These are phyloP conservation scores for Chytriomyces confervae DNA, from an alignment of 192 early-diverging fungal genomes.

Conservation along the genomic window DNA sequence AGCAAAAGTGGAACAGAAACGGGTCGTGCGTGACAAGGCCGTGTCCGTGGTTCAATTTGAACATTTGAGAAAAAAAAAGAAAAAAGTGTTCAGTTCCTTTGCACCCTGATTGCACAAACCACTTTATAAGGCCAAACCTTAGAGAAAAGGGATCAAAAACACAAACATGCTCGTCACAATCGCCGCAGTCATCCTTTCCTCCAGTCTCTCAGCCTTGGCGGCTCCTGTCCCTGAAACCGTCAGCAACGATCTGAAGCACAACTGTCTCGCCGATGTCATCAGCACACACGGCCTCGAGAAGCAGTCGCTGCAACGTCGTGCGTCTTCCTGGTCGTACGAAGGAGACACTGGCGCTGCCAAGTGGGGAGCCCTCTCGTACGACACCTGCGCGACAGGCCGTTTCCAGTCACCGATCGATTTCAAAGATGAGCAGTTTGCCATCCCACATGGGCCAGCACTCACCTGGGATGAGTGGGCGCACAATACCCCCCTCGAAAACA, in stretches of 20 bases:
- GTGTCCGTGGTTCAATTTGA: no score
- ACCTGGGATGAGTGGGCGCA: neutral
- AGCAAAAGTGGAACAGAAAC: no score
- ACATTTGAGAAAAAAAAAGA: no score
- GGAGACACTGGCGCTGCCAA: slow-evolving; percentile 11
- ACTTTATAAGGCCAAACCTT: no score
- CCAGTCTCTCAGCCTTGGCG: neutral
- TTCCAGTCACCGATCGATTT: slow-evolving; percentile 64
- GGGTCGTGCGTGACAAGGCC: no score
- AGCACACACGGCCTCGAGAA: neutral
- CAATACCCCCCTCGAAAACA: slow-evolving; percentile 25
- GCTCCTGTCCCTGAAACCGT: neutral
- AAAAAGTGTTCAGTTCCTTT: no score
- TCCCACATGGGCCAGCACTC: neutral
- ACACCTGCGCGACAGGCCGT: neutral
- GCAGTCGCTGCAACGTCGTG: slow-evolving; percentile 2
- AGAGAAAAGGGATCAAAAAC: no score
- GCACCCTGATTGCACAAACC: no score
- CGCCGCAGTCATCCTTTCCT: no score
- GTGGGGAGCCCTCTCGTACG: slow-evolving; percentile 11
- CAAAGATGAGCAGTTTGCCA: slow-evolving; percentile 13
- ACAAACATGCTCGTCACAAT: no score
- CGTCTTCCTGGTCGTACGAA: slow-evolving; percentile 27
- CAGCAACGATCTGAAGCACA: neutral
- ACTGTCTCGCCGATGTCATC: slow-evolving; percentile 26